Percentiles rank a stretch among this genome's conserved stretches.
phyloP scores from a whole-genome alignment of 768 basidiomycete species.

The Clavaria fumosa region DNA sequence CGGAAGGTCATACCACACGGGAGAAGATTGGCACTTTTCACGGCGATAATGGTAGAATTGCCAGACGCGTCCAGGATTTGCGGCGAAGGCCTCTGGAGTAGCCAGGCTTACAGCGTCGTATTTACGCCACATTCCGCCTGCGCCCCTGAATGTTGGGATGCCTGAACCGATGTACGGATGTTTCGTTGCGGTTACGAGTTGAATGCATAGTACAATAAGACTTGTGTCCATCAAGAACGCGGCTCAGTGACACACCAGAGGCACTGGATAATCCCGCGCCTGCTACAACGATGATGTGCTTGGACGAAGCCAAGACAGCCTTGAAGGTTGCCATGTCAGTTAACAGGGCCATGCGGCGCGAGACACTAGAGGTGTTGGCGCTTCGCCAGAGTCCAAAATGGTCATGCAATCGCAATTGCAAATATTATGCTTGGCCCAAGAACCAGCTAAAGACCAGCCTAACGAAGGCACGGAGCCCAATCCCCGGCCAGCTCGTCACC shows the following conservation, averaged over 20 bases:
- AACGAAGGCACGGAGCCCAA: no score
- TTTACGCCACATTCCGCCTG: conserved; percentile 35
- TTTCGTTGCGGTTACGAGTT: not conserved
- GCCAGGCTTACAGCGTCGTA: conserved; percentile 11
- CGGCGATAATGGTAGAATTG: conserved; percentile 26
- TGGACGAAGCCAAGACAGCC: conserved; percentile 15
- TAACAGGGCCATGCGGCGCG: no score
- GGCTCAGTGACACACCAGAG: conserved; percentile 26
- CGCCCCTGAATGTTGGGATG: conserved; percentile 36
- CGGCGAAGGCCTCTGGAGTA: conserved; percentile 19
- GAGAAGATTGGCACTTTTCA: conserved; percentile 10
- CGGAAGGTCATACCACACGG: not conserved
- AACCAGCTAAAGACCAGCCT: no score
- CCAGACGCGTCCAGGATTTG: conserved; percentile 22
- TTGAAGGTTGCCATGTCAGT: conserved; percentile 21
- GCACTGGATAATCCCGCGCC: conserved; percentile 54
- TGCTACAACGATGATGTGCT: conserved; percentile 24
- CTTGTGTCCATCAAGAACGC: no score
- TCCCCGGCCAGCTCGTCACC: no score
- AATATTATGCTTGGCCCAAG: no score
- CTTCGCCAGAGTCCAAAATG: no score
- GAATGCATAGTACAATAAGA: no score
- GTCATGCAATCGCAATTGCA: no score
- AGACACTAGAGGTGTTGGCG: no score
- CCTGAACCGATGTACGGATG: conserved; percentile 11